Conservation (phyloP, 179 eudicot species). For the Spergularia azorica region DNA sequence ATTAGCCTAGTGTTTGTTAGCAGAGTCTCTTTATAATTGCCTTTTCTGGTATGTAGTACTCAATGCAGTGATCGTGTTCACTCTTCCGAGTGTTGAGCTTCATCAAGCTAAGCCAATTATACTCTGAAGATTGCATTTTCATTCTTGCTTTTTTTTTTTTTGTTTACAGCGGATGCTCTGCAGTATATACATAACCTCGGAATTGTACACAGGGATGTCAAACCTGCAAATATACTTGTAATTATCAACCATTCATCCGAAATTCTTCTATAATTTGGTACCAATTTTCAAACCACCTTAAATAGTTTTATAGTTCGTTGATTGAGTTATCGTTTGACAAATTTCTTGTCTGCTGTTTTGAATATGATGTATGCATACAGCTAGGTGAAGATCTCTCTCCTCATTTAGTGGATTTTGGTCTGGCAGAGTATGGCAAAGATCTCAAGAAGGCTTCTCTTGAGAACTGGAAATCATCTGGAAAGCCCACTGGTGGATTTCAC, state of each 20-base stretch:
- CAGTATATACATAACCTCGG: conserved; percentile 81
- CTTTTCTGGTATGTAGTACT: neutral
- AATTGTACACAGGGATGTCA: conserved; percentile 91
- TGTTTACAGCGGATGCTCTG: conserved; percentile 78
- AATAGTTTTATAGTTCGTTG: neutral
- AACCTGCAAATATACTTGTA: conserved; percentile 98
- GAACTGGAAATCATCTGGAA: conserved; percentile 91
- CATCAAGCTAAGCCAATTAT: neutral
- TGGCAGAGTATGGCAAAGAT: conserved; percentile 78
- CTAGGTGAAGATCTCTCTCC: conserved; percentile 62
- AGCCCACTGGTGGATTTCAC: conserved; percentile 98
- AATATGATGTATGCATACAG: conserved; percentile 44
- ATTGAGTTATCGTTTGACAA: conserved; percentile 1
- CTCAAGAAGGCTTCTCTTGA: conserved; percentile 56
- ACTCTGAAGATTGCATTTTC: neutral
- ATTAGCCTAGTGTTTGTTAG: neutral
- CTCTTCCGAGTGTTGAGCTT: too few relatives aligned
- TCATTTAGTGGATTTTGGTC: conserved; percentile 89
- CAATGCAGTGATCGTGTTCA: neutral
- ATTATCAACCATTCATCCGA: conserved; percentile 37
- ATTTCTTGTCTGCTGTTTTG: conserved; percentile 14
- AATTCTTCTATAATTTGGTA: conserved; percentile 29
- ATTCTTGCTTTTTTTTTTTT: conserved; percentile 11
- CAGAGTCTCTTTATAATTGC: neutral
- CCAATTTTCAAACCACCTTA: conserved; percentile 19